Percentiles rank a stretch among this genome's conserved stretches.
phyloP scores from a whole-genome alignment of 73 alveolate genomes.

The Paramecium sonneborni region DNA sequence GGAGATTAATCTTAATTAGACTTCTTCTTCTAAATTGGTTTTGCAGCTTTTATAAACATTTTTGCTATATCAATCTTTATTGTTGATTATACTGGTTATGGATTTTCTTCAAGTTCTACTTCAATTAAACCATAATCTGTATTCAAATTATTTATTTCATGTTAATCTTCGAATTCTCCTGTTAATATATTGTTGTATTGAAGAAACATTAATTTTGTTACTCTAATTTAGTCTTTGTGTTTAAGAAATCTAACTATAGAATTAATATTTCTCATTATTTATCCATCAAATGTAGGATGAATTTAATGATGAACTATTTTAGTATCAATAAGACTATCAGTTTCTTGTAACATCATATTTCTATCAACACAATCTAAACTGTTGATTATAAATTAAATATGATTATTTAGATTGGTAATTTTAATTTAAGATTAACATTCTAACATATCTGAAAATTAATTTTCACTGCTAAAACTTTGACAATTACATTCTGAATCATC shows the following conservation, averaged over 20 bases:
- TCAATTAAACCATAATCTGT: neutral
- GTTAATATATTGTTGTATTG: neutral
- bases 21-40: neutral
- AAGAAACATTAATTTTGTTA: neutral
- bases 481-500: neutral
- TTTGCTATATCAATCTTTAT: neutral
- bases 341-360: neutral
- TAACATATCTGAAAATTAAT: neutral
- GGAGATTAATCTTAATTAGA: neutral
- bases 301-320: neutral
- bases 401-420: neutral
- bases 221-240: neutral
- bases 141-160: neutral
- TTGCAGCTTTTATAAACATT: constrained; percentile 11
- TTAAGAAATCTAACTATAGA: neutral
- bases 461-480: neutral
- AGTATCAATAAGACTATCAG: neutral
- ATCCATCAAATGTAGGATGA: neutral
- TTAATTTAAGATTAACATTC: neutral
- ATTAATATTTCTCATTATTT: neutral
- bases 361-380: neutral
- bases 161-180: constrained; percentile 48
- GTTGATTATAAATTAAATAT: neutral
- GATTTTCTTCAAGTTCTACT: neutral
- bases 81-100: neutral